A percentile compares a stretch with the other conserved stretches of the same genome.
Evolutionary conservation across 1,284 basidiomycete genomes (phyloP).

Genomic region (Marasmius tenuissimus): DNA sequence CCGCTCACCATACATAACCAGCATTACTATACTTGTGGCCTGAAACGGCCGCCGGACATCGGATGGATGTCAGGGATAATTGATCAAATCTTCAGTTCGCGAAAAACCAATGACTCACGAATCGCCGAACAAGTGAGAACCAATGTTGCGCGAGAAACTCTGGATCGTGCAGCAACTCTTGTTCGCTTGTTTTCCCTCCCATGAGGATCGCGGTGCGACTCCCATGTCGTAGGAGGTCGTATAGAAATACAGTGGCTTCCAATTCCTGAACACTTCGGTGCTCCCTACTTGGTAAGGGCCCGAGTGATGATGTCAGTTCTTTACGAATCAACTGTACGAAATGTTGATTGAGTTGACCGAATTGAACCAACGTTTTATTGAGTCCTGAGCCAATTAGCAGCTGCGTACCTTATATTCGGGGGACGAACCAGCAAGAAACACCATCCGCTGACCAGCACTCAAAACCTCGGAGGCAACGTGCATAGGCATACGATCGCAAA

Average conservation of each 20-base stretch:
- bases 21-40: conserved; percentile 26
- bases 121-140: conserved; percentile 27
- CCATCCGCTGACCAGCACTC: conserved; percentile 27
- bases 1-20: conserved; percentile 22
- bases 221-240: conserved; percentile 20
- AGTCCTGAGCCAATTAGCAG: background rate
- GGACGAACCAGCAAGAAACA: conserved; percentile 25
- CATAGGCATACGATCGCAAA: conserved; percentile 24
- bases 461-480: conserved; percentile 30
- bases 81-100: too few species aligned
- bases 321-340: background rate
- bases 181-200: background rate
- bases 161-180: conserved; percentile 11
- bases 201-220: conserved; percentile 9
- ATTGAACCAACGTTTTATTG: background rate
- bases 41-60: conserved; percentile 1
- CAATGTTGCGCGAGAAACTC: conserved; percentile 27
- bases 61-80: background rate
- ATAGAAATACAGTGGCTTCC: conserved; percentile 19
- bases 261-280: background rate
- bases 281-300: background rate
- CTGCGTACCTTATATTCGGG: conserved; percentile 15
- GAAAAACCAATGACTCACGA: conserved; percentile 15
- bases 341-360: background rate
- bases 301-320: background rate